Percentiles rank a stretch among this genome's conserved stretches.
These are phyloP conservation scores for Amylostereum areolatum DNA, from an alignment of 1,284 basidiomycete species.

Conservation along the genomic window DNA sequence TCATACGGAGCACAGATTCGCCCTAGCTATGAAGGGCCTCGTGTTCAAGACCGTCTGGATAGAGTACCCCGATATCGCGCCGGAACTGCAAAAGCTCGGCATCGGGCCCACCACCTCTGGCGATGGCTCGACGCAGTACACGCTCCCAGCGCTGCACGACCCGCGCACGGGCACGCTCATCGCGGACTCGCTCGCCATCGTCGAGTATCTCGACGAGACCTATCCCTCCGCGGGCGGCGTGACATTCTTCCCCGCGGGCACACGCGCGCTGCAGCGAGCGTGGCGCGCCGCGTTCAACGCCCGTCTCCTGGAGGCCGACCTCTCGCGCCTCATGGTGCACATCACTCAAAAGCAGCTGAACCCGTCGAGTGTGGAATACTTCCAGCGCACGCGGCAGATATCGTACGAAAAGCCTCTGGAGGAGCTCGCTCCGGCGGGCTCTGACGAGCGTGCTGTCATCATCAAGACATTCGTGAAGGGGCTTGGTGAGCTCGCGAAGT, in stretches of 20 bases:
- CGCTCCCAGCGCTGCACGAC: conserved; percentile 21
- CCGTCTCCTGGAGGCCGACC: background rate
- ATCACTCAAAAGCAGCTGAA: conserved; percentile 21
- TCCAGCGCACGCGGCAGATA: conserved; percentile 28
- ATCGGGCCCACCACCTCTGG: conserved; percentile 16
- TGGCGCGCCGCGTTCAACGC: conserved; percentile 19
- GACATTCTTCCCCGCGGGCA: conserved; percentile 17
- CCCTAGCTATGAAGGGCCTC: conserved; percentile 28
- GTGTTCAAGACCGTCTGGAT: conserved; percentile 29
- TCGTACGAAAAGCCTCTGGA: conserved; percentile 29
- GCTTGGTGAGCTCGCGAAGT: conserved; percentile 22
- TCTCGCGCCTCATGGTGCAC: conserved; percentile 15
- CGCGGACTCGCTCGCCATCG: conserved; percentile 26
- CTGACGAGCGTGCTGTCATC: conserved; percentile 16
- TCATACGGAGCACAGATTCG: conserved; percentile 16
- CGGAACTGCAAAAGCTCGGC: conserved; percentile 21
- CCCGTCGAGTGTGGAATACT: conserved; percentile 29
- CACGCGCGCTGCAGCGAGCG: conserved; percentile 24
- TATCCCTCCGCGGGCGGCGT: conserved; percentile 20
- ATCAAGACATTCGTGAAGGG: conserved; percentile 25
- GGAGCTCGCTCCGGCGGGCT: conserved; percentile 23
- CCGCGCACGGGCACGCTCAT: conserved; percentile 16
- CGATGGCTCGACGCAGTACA: conserved; percentile 17
- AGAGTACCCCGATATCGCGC: conserved; percentile 30
- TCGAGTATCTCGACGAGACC: conserved; percentile 26